Percentiles rank a stretch among this genome's conserved stretches.
These are phyloP conservation scores for Sporothrix pallida DNA, from an alignment of 2,329 filamentous ascomycete genomes.

Conservation along the genomic window DNA sequence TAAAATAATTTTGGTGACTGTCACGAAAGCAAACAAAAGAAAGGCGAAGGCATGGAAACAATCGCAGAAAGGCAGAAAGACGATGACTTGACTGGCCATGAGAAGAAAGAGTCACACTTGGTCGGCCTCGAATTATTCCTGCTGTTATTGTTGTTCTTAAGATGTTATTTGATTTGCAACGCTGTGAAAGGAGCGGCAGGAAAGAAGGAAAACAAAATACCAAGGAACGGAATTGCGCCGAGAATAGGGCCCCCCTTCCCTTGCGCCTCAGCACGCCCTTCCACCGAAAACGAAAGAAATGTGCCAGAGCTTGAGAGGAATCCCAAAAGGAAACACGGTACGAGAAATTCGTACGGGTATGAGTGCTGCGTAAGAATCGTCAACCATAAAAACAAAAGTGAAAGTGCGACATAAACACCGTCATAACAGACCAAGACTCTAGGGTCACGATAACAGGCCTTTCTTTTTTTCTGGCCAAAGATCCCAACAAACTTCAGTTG, in stretches of 20 bases:
- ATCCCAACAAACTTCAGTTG: conserved; percentile 12
- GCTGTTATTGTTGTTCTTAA: background rate
- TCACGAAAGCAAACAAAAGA: background rate
- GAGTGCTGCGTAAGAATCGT: conserved; percentile 8
- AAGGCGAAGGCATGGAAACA: background rate
- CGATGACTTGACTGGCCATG: background rate
- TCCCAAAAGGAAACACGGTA: conserved; percentile 3
- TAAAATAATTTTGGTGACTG: background rate
- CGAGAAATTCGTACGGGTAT: conserved; percentile 16
- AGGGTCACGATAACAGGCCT: background rate
- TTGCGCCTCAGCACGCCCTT: background rate
- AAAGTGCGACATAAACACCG: too few relatives aligned
- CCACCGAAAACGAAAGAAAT: background rate
- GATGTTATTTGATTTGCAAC: too few relatives aligned
- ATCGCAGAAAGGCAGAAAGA: background rate
- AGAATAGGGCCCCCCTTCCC: conserved; percentile 1
- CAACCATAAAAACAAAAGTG: background rate
- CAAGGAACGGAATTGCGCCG: conserved; percentile 29
- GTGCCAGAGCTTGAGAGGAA: too few relatives aligned
- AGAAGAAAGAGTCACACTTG: too few relatives aligned
- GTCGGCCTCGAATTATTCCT: too few relatives aligned
- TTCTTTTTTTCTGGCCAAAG: background rate
- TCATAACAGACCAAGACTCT: too few relatives aligned
- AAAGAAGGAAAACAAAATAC: conserved; percentile 6
- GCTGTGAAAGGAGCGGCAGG: background rate